Conservation (phyloP, 768 basidiomycete species). For the Roridomyces roridus region DNA sequence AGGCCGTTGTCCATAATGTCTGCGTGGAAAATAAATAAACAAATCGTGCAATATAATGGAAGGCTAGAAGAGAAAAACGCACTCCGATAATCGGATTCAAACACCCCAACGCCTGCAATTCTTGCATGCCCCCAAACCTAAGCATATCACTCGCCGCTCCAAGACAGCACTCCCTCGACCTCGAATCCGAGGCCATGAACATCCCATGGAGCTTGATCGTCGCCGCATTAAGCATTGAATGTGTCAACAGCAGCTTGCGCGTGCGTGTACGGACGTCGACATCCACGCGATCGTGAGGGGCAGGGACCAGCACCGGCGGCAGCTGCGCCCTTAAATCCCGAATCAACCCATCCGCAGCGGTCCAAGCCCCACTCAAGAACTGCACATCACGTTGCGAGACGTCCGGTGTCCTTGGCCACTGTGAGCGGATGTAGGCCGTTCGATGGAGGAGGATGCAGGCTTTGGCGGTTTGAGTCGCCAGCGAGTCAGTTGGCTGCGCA, state of each 20-base stretch:
- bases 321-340: too few species aligned
- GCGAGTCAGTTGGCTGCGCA: too few species aligned
- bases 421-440: constrained; percentile 58
- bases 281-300: constrained; percentile 32
- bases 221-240: constrained; percentile 54
- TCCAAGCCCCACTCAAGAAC: constrained; percentile 11
- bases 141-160: constrained; percentile 51
- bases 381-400: constrained; percentile 47
- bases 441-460: constrained; percentile 65
- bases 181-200: constrained; percentile 48
- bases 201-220: constrained; percentile 58
- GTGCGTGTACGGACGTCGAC: constrained; percentile 47
- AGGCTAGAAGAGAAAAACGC: constrained; percentile 30
- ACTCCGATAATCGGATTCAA: constrained; percentile 61
- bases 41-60: too few species aligned
- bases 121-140: constrained; percentile 43
- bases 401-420: constrained; percentile 52
- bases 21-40: constrained; percentile 23
- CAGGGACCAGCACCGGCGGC: too few species aligned
- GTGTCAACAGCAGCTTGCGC: constrained; percentile 49
- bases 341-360: too few species aligned
- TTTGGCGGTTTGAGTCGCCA: constrained; percentile 53
- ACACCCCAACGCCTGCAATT: constrained; percentile 43
- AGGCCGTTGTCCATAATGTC: constrained; percentile 55
- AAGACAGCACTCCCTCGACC: constrained; percentile 51